Evolutionary conservation across 2,329 filamentous ascomycete genomes (phyloP).

Genomic region (Aspergillus texensis): DNA sequence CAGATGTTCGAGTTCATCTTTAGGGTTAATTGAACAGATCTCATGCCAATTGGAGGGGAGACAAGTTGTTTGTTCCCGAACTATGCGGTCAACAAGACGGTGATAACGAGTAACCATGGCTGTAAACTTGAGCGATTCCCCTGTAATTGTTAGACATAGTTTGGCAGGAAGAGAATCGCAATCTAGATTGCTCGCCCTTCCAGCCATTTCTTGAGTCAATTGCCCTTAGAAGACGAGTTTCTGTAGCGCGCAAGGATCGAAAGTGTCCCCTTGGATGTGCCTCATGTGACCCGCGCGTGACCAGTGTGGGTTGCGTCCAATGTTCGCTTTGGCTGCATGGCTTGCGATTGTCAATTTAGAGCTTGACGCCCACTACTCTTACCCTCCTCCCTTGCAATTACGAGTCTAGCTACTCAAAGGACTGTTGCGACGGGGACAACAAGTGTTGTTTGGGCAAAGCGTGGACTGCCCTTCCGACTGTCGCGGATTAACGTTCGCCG

Average conservation of each 20-base stretch:
- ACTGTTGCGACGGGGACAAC: neutral
- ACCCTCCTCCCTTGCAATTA: neutral
- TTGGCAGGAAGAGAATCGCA: neutral
- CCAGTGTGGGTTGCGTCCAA: neutral
- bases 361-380: neutral
- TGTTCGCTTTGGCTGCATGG: neutral
- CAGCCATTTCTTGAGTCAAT: neutral
- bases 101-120: neutral
- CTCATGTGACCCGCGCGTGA: neutral
- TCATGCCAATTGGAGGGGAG: neutral
- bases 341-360: neutral
- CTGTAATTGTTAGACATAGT: neutral
- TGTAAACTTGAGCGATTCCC: neutral
- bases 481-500: conserved; percentile 29
- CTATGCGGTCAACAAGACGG: neutral
- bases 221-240: neutral
- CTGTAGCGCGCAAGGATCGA: conserved; percentile 1
- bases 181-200: neutral
- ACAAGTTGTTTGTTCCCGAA: neutral
- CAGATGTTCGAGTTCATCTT: neutral
- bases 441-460: neutral
- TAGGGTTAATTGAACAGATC: neutral
- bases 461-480: conserved; percentile 3
- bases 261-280: neutral
- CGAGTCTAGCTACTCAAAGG: neutral